These are phyloP conservation scores for Hypoxylon rickii DNA, from an alignment of 495 filamentous ascomycete genomes.

Conservation along the genomic window DNA sequence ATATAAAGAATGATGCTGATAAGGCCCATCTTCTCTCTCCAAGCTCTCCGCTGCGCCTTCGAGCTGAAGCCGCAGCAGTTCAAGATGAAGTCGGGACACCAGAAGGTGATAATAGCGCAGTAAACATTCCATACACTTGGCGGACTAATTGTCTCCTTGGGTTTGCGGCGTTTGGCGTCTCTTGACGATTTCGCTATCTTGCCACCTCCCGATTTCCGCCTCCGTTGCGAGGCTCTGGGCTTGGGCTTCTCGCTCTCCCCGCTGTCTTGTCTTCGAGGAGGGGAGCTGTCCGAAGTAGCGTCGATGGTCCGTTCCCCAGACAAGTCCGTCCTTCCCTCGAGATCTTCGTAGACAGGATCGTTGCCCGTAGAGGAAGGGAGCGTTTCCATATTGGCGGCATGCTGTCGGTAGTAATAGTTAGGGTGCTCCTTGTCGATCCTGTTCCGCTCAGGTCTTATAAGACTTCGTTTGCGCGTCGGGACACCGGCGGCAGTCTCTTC, in stretches of 20 bases:
- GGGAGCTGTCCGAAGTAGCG: conserved; percentile 43
- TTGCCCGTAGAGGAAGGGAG: conserved; percentile 89
- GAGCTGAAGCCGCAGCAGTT: conserved; percentile 85
- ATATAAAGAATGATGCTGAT: conserved; percentile 91
- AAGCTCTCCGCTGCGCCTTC: conserved; percentile 87
- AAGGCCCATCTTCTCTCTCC: conserved; percentile 98
- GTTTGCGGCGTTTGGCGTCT: conserved; percentile 64
- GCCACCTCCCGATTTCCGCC: conserved; percentile 38
- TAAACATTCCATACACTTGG: conserved; percentile 95
- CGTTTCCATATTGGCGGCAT: conserved; percentile 86
- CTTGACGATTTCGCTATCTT: conserved; percentile 57
- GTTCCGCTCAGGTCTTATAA: conserved; percentile 86
- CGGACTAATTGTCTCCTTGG: conserved; percentile 70
- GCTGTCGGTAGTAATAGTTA: conserved; percentile 91
- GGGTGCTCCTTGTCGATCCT: conserved; percentile 82
- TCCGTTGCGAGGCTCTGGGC: conserved; percentile 28
- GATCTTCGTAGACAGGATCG: conserved; percentile 79
- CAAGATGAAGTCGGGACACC: conserved; percentile 85
- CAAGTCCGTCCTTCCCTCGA: conserved; percentile 54
- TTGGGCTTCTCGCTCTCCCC: conserved; percentile 46
- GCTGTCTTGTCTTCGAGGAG: conserved; percentile 39
- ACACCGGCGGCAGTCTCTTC: conserved; percentile 35
- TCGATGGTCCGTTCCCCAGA: conserved; percentile 55
- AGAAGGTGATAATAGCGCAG: conserved; percentile 91
- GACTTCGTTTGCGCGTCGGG: conserved; percentile 71